phyloP scores from a whole-genome alignment of 108 stramenopile species.

The Nannochloropsis gaditana region DNA sequence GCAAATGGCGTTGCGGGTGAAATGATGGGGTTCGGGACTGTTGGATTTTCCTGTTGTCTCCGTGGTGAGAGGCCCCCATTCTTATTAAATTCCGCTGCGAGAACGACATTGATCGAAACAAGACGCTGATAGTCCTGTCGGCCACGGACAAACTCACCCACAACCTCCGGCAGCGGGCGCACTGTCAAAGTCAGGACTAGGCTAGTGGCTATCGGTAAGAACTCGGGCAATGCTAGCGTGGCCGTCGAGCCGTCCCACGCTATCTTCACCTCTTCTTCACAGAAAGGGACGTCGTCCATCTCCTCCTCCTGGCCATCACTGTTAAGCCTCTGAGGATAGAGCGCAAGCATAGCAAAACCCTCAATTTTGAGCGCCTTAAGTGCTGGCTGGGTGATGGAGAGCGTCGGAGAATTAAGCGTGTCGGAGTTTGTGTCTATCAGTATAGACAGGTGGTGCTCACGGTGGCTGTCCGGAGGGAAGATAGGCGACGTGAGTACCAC shows the following conservation, averaged over 20 bases:
- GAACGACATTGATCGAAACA: not conserved
- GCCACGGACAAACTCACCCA: not conserved
- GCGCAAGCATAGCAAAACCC: not conserved
- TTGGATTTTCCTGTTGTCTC: not conserved
- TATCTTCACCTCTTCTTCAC: slow-evolving; percentile 2
- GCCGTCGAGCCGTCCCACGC: slow-evolving; percentile 8
- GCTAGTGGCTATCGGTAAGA: not conserved
- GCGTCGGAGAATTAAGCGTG: not conserved
- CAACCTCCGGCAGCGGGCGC: not conserved
- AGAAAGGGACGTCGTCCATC: not conserved
- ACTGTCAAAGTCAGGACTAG: not conserved
- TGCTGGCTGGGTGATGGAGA: not conserved
- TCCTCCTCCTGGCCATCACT: not conserved
- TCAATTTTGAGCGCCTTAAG: not conserved
- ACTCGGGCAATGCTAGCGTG: not conserved
- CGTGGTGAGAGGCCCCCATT: not conserved
- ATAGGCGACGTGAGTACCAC: not conserved
- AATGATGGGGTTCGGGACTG: not conserved
- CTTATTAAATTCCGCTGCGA: not conserved
- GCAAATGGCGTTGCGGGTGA: not conserved
- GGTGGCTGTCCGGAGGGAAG: not conserved
- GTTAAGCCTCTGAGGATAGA: not conserved
- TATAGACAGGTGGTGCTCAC: not conserved
- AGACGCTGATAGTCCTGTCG: slow-evolving; percentile 14
- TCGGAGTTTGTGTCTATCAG: not conserved